These are phyloP conservation scores for Patellaria atrata DNA, from an alignment of 495 filamentous ascomycete species.

Conservation along the genomic window DNA sequence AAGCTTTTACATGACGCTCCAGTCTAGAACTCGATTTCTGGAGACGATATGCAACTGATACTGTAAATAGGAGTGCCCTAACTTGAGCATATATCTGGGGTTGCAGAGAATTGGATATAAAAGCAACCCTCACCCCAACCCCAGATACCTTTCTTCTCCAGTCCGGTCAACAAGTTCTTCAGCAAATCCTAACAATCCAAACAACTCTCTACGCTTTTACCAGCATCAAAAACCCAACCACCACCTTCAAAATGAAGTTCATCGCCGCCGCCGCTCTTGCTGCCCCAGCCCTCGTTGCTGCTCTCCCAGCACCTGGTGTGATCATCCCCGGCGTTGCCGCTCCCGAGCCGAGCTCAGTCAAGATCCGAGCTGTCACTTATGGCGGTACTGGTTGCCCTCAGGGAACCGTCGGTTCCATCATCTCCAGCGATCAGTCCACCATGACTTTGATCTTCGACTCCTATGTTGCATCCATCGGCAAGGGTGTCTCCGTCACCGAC, in stretches of 20 bases:
- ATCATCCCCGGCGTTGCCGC: constrained; percentile 1
- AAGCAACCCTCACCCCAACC: too few species aligned
- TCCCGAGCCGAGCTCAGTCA: constrained; percentile 6
- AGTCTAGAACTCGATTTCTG: too few species aligned
- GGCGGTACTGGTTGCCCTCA: constrained; percentile 44
- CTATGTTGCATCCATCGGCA: constrained; percentile 34
- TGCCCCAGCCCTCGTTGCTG: constrained; percentile 14
- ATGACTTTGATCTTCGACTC: constrained; percentile 34
- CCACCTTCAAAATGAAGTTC: constrained; percentile 18
- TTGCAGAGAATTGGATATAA: too few species aligned
- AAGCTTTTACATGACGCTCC: too few species aligned
- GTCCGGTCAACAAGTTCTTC: too few species aligned
- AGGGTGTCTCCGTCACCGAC: constrained; percentile 25
- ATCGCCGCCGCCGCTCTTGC: constrained; percentile 10
- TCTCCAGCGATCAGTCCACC: constrained; percentile 38
- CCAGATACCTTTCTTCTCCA: too few species aligned
- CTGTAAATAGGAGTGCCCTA: too few species aligned
- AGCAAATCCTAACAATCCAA: too few species aligned
- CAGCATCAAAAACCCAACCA: constrained; percentile 3
- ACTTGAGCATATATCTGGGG: too few species aligned
- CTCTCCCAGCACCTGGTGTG: too few species aligned
- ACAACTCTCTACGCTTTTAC: constrained; percentile 2
- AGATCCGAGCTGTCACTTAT: constrained; percentile 31
- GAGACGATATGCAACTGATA: too few species aligned
- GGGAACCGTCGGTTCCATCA: constrained; percentile 33